Evolutionary conservation across 225 moss, liverwort and hornwort species (phyloP).

Genomic region (Bryoerythrophyllum caledonicum): DNA sequence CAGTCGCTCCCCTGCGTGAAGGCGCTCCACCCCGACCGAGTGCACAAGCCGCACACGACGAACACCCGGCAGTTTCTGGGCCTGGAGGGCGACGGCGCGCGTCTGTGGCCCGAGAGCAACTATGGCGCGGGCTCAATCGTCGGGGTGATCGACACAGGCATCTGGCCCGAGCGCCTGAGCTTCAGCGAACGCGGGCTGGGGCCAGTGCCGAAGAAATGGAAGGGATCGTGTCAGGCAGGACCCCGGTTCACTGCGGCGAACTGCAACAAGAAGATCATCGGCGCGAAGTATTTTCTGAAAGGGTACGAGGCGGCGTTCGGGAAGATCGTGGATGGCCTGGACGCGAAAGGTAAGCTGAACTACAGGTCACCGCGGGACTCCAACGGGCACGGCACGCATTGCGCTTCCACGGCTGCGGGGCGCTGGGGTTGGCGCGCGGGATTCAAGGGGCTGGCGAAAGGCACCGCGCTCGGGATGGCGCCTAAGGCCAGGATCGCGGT

Average conservation of each 20-base stretch:
- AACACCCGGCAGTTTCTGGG: conserved; percentile 13
- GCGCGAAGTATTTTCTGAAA: conserved; percentile 4
- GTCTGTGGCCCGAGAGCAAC: conserved; percentile 14
- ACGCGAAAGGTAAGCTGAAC: neutral
- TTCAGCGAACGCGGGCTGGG: conserved; percentile 25
- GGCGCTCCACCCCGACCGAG: neutral
- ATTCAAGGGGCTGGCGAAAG: neutral
- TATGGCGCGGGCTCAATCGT: conserved; percentile 14
- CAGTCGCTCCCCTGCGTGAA: neutral
- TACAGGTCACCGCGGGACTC: conserved; percentile 4
- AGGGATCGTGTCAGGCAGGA: neutral
- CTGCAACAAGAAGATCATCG: neutral
- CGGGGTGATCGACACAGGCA: conserved; percentile 23
- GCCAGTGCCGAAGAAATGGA: conserved; percentile 45
- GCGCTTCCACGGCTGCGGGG: conserved; percentile 17
- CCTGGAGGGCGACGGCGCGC: neutral
- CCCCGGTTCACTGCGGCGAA: neutral
- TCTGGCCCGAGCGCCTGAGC: conserved; percentile 28
- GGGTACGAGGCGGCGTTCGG: neutral
- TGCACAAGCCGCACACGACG: conserved; percentile 9
- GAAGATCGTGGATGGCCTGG: neutral
- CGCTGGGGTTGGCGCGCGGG: neutral
- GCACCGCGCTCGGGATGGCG: conserved; percentile 44
- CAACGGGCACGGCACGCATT: conserved; percentile 8
- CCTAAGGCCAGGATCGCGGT: conserved; percentile 38